Evolutionary conservation across 805 yeast genomes (phyloP), one percentile per base, ranked within the genome.

Genomic region (Wickerhamiella azyma): DNA sequence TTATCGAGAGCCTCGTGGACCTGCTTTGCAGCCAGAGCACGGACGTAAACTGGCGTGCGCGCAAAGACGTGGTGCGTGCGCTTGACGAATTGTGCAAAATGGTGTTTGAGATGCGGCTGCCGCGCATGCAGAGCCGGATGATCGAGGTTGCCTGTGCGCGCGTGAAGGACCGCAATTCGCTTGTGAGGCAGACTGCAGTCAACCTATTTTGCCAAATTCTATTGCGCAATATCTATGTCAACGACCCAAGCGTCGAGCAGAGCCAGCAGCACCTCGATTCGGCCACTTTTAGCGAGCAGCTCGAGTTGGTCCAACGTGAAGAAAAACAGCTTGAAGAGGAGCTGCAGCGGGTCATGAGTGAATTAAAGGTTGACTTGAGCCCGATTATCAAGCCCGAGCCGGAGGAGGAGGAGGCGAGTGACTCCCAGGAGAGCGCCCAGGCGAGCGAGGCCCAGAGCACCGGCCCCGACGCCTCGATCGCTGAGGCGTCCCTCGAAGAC

Each of bases 141-240:
- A 37, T 37, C 39, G 21, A 37, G n/a, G 39, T 37, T n/a, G 17
- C 39, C n/a, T 21, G 28, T 11, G 39, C 19, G 9, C 39, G 39
- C n/a, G 24, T 37, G 39, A 16, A 19, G 9, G 39, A 37, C 24
- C 29, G 21, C 26, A 8, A 35, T 39, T 26, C 43, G 11, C 10
- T 30, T 14, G 43, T 39, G 7, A 24, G 43, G n/a, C 21, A 29
- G 5, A 26, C 36, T 2, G 29, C 43, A 19, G 17, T 39, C 26
- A 37, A 21, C 21, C 16, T 39, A 18, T 39, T 39, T 16, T 17
- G 36, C 19, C 16, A 30, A 10, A 28, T 39, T 9, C 29, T 39
- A 26, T 5, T 35, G 6, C 19, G 5, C 17, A 35, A 35, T 9
- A n/a, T 17, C 6, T 35, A n/a, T 13, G 17, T 35, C 17, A 17